These are phyloP conservation scores for Aethionema arabicum DNA, from an alignment of 345 rosid genomes.

Conservation along the genomic window DNA sequence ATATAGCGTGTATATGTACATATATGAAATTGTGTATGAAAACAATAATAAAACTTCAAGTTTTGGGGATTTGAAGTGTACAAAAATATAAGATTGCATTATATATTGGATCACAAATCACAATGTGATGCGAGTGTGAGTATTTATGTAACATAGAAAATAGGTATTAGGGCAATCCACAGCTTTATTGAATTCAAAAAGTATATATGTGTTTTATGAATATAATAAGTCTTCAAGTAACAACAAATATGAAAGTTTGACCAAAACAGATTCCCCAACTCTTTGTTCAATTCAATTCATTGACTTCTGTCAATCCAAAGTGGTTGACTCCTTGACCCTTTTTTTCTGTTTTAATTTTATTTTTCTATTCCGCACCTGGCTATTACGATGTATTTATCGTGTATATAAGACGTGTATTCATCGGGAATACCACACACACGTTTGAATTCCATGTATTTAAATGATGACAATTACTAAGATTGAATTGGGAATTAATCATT, in stretches of 20 bases:
- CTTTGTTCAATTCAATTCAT: conserved; percentile 25
- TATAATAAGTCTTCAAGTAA: neutral
- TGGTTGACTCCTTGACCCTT: conserved; percentile 29
- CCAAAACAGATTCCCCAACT: conserved; percentile 26
- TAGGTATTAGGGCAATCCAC: too few relatives aligned
- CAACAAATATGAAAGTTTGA: conserved; percentile 37
- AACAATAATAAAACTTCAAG: neutral
- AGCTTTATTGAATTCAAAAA: too few relatives aligned
- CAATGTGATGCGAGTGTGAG: too few relatives aligned
- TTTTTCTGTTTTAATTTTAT: neutral
- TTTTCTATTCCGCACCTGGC: too few relatives aligned
- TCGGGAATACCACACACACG: neutral
- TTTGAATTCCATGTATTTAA: too few relatives aligned
- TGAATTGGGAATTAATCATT: neutral
- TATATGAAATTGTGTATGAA: too few relatives aligned
- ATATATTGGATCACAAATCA: too few relatives aligned
- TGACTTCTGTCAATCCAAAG: conserved; percentile 32
- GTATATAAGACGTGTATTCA: neutral
- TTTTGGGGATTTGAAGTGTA: too few relatives aligned
- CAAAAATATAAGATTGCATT: too few relatives aligned
- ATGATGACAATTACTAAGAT: neutral
- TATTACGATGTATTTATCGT: neutral
- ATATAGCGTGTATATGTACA: neutral
- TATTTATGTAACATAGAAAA: too few relatives aligned
- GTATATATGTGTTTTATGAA: too few relatives aligned